Evolutionary conservation across 768 basidiomycete genomes (phyloP).

Genomic region (Lepiota subincarnata): DNA sequence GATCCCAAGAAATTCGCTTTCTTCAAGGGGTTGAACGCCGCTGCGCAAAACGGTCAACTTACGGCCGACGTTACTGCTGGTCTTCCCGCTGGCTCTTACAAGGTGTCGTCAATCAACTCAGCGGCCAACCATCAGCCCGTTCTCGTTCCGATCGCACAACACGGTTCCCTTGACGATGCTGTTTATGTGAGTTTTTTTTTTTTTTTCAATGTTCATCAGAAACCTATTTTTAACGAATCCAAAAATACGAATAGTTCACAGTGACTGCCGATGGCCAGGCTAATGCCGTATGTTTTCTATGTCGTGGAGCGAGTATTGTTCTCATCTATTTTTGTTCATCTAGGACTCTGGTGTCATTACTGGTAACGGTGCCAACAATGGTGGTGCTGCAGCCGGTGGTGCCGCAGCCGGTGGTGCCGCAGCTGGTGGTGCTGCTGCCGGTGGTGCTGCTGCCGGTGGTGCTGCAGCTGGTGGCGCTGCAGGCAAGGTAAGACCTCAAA

Average conservation of each 20-base stretch:
- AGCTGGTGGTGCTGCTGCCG: conserved; percentile 1
- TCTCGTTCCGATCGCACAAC: conserved; percentile 56
- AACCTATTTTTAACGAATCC: background rate
- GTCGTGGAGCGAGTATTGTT: background rate
- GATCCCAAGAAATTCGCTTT: conserved; percentile 52
- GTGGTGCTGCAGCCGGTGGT: background rate
- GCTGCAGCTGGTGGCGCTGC: background rate
- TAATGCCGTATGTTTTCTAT: background rate
- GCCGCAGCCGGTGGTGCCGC: background rate
- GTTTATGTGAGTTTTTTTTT: conserved; percentile 41
- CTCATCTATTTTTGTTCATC: background rate
- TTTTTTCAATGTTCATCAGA: background rate
- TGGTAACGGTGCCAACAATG: background rate
- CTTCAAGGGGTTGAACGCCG: conserved; percentile 49
- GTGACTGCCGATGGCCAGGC: conserved; percentile 14
- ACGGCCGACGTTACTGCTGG: conserved; percentile 47
- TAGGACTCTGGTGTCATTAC: conserved; percentile 2
- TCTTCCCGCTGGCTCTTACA: conserved; percentile 56
- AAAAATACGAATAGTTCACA: conserved; percentile 13
- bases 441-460: conserved; percentile 10
- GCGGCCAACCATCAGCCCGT: conserved; percentile 59
- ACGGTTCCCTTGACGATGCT: conserved; percentile 53
- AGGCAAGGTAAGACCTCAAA: too few relatives aligned
- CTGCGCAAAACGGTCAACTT: conserved; percentile 44
- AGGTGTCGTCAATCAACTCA: conserved; percentile 53